phyloP scores from a whole-genome alignment of 2,329 filamentous ascomycete species.

The Arachnopeziza araneosa region DNA sequence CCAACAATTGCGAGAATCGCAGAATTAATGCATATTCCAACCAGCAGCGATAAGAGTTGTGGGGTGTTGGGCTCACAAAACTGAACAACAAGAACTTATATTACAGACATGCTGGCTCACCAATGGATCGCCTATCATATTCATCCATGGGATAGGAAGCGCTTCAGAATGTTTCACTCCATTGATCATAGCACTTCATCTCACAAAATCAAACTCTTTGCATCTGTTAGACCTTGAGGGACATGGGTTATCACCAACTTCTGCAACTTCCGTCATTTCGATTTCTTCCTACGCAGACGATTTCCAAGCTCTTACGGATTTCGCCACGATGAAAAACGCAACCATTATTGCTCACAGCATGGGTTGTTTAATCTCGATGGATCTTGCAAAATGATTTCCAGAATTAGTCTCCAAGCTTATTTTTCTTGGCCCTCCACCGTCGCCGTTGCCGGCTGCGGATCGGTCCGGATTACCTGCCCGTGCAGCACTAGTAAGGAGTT shows the following conservation, averaged over 20 bases:
- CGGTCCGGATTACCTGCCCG: conserved; percentile 29
- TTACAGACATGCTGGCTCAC: conserved; percentile 30
- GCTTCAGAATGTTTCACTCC: conserved; percentile 41
- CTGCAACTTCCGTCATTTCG: conserved; percentile 36
- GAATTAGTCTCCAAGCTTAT: conserved; percentile 39
- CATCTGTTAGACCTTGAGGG: conserved; percentile 51
- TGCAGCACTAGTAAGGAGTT: conserved; percentile 36
- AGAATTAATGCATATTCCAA: conserved; percentile 24
- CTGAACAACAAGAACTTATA: conserved; percentile 39
- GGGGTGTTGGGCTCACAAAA: conserved; percentile 31
- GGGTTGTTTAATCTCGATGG: conserved; percentile 43
- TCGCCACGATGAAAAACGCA: conserved; percentile 29
- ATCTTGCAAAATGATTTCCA: conserved; percentile 37
- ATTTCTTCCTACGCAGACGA: conserved; percentile 41
- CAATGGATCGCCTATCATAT: conserved; percentile 35
- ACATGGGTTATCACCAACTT: conserved; percentile 48
- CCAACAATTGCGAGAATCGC: conserved; percentile 23
- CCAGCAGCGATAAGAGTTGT: conserved; percentile 29
- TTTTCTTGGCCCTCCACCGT: conserved; percentile 42
- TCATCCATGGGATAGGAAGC: conserved; percentile 51
- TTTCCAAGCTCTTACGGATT: conserved; percentile 35
- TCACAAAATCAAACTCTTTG: conserved; percentile 29
- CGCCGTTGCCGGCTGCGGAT: conserved; percentile 37
- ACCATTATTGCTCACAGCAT: conserved; percentile 47
- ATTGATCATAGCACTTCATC: conserved; percentile 34